Evolutionary conservation across 1,284 basidiomycete genomes (phyloP).

Genomic region (Pseudozyma tsukubaensis): DNA sequence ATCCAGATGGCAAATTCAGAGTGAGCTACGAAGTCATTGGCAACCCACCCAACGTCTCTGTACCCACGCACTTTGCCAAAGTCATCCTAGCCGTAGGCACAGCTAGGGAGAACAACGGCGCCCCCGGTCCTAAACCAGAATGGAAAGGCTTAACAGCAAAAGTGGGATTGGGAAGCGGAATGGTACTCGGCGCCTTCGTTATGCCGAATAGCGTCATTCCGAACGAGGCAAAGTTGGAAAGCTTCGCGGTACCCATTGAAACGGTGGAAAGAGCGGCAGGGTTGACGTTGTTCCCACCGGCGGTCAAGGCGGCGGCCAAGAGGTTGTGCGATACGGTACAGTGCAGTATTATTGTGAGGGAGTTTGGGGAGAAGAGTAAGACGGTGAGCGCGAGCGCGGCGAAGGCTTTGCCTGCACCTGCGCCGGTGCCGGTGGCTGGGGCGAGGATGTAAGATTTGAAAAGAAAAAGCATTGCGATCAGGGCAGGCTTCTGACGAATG

Average conservation of each 20-base stretch:
- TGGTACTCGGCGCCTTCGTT: conserved; percentile 64
- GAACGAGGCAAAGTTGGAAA: conserved; percentile 60
- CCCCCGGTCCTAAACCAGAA: conserved; percentile 25
- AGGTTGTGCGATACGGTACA: conserved; percentile 77
- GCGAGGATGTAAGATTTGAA: conserved; percentile 12
- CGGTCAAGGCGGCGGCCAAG: conserved; percentile 81
- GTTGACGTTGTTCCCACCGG: conserved; percentile 85
- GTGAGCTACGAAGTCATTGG: conserved; percentile 91
- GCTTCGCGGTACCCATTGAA: conserved; percentile 75
- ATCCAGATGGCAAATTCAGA: conserved; percentile 90
- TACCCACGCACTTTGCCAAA: conserved; percentile 98
- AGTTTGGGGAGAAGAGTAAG: conserved; percentile 55
- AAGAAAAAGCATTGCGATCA: neutral
- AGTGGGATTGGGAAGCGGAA: conserved; percentile 25
- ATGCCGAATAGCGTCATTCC: conserved; percentile 68
- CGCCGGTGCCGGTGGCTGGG: too few species aligned
- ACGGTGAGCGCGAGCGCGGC: conserved; percentile 28
- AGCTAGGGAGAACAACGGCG: conserved; percentile 6
- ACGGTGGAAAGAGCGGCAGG: conserved; percentile 91
- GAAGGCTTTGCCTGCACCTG: conserved; percentile 17
- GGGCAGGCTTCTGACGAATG: too few species aligned
- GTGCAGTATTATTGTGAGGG: conserved; percentile 63
- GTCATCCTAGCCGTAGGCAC: conserved; percentile 78
- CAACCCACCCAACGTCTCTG: conserved; percentile 85
- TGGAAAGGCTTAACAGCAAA: conserved; percentile 26